These are phyloP conservation scores for Fraxinus pennsylvanica DNA, from an alignment of 257 asterid genomes.

Conservation along the genomic window DNA sequence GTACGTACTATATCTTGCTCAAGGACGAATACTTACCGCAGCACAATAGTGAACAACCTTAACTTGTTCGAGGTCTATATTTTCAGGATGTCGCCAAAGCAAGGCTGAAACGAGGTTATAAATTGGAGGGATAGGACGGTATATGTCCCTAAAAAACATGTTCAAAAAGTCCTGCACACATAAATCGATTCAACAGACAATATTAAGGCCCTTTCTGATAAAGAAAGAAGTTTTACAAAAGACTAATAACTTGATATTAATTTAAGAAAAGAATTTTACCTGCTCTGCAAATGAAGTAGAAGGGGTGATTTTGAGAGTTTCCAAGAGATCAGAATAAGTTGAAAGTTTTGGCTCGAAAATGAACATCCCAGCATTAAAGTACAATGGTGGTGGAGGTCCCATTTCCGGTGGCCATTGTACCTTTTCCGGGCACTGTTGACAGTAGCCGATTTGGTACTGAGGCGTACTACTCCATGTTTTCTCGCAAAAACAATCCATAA, in stretches of 20 bases:
- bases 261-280: not conserved
- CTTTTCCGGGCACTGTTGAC: conserved; percentile 25
- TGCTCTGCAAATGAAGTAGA: conserved; percentile 27
- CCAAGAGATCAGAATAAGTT: conserved; percentile 11
- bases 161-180: conserved; percentile 30
- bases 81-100: conserved; percentile 37
- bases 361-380: conserved; percentile 32
- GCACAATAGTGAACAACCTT: conserved; percentile 36
- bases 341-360: conserved; percentile 22
- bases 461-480: conserved; percentile 22
- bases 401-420: conserved; percentile 9
- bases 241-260: not conserved
- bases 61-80: conserved; percentile 25
- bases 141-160: conserved; percentile 29
- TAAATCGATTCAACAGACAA: not conserved
- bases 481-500: conserved; percentile 30
- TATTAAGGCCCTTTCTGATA: not conserved
- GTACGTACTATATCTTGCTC: not conserved
- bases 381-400: conserved; percentile 25
- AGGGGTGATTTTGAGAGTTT: conserved; percentile 21
- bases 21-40: conserved; percentile 16
- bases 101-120: conserved; percentile 29
- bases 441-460: conserved; percentile 26
- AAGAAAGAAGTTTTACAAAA: not conserved
- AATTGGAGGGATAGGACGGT: conserved; percentile 21